A percentile compares a stretch with the other conserved stretches of the same genome.
These are phyloP conservation scores for Rhodamnia rubescens DNA, from an alignment of 345 rosid genomes.

Conservation along the genomic window DNA sequence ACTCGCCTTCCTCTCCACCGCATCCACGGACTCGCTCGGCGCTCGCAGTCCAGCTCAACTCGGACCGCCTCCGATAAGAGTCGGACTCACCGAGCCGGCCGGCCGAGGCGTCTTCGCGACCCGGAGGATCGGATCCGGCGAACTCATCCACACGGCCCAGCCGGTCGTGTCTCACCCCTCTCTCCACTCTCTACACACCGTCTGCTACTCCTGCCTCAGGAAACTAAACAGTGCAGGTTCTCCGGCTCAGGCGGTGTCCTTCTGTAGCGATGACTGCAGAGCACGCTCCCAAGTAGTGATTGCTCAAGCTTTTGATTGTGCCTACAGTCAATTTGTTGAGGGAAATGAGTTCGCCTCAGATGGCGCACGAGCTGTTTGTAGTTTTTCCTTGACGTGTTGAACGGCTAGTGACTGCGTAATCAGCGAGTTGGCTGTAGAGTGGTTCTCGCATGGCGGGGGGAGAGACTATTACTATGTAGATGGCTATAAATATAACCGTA, in stretches of 20 bases:
- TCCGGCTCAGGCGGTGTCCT: constrained; percentile 25
- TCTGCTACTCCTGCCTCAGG: constrained; percentile 66
- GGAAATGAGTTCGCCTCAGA: neutral
- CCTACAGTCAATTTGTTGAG: neutral
- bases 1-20: neutral
- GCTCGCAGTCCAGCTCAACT: neutral
- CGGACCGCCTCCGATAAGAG: constrained; percentile 60
- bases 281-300: constrained; percentile 35
- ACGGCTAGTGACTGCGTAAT: neutral
- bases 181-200: constrained; percentile 19
- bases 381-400: neutral
- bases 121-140: constrained; percentile 54
- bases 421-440: neutral
- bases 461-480: neutral
- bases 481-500: neutral
- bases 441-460: neutral
- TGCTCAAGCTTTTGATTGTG: neutral
- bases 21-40: neutral
- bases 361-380: neutral
- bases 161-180: constrained; percentile 56
- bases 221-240: constrained; percentile 16
- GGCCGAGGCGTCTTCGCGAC: constrained; percentile 87
- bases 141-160: constrained; percentile 75
- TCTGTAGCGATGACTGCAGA: constrained; percentile 47
- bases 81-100: constrained; percentile 56